Evolutionary conservation across 129 eudicot genomes (phyloP).

Genomic region (Dittrichia graveolens): DNA sequence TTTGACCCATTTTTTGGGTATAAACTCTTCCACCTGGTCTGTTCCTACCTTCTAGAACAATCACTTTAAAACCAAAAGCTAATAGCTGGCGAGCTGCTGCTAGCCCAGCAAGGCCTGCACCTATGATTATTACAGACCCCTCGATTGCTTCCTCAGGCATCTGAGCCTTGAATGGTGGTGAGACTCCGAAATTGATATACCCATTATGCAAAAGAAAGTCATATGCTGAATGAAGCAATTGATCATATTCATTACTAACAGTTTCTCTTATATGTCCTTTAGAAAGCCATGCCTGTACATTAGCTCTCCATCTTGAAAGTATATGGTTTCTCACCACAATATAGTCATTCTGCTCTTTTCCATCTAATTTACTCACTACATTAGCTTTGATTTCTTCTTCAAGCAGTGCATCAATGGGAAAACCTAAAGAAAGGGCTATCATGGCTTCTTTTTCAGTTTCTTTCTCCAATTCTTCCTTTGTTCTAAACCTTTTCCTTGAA

Average conservation of each 20-base stretch:
- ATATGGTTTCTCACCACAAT: constrained; percentile 91
- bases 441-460: constrained; percentile 88
- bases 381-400: constrained; percentile 75
- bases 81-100: constrained; percentile 81
- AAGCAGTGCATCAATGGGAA: constrained; percentile 76
- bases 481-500: constrained; percentile 54
- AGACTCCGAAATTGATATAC: constrained; percentile 85
- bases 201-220: constrained; percentile 81
- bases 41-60: constrained; percentile 80
- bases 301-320: constrained; percentile 80
- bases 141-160: constrained; percentile 57
- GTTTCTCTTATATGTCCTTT: constrained; percentile 76
- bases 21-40: constrained; percentile 95
- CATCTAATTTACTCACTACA: constrained; percentile 68
- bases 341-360: constrained; percentile 84
- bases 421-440: constrained; percentile 89
- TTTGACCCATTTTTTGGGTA: constrained; percentile 72
- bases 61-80: constrained; percentile 78
- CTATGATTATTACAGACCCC: constrained; percentile 70
- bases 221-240: constrained; percentile 69
- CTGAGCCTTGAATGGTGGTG: constrained; percentile 56
- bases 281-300: constrained; percentile 72
- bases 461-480: constrained; percentile 69
- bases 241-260: constrained; percentile 65
- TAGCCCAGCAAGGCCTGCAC: constrained; percentile 94